These are phyloP conservation scores for Termitomyces sp. DNA, from an alignment of 1,284 basidiomycete species.

Conservation along the genomic window DNA sequence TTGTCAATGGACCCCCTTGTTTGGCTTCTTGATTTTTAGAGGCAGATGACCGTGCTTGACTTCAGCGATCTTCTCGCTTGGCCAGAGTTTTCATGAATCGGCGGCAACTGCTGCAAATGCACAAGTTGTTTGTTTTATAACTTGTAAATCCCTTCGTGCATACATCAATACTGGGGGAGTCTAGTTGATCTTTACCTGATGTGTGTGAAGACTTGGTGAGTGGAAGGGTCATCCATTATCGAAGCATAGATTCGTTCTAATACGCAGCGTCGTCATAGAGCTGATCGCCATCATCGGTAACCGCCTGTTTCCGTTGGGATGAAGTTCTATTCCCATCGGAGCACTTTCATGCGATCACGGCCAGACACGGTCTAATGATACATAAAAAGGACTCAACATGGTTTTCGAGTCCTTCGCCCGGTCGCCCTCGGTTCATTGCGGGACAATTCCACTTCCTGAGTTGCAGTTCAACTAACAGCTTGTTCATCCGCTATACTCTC, in stretches of 20 bases:
- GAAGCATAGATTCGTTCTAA: background rate
- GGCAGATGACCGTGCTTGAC: background rate
- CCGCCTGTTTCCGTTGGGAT: background rate
- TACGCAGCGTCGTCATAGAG: background rate
- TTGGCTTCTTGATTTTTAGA: background rate
- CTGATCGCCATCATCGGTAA: background rate
- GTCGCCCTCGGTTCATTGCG: constrained; percentile 10
- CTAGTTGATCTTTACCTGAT: too few species aligned
- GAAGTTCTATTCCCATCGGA: background rate
- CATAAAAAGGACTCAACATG: background rate
- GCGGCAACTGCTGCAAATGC: background rate
- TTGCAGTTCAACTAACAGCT: constrained; percentile 16
- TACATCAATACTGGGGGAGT: background rate
- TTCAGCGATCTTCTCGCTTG: background rate
- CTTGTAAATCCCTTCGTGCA: too few species aligned
- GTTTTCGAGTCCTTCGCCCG: background rate
- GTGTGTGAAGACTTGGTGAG: background rate
- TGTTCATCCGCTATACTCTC: constrained; percentile 5
- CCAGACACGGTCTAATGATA: background rate
- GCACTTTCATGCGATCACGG: background rate
- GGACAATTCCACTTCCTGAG: constrained; percentile 12
- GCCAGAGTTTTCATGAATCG: background rate
- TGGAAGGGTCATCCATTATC: background rate
- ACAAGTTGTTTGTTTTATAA: background rate
- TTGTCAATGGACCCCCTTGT: background rate